A percentile compares a stretch with the other conserved stretches of the same genome.
phyloP scores from a whole-genome alignment of 495 filamentous ascomycete species.

The Aspergillus ostianus region DNA sequence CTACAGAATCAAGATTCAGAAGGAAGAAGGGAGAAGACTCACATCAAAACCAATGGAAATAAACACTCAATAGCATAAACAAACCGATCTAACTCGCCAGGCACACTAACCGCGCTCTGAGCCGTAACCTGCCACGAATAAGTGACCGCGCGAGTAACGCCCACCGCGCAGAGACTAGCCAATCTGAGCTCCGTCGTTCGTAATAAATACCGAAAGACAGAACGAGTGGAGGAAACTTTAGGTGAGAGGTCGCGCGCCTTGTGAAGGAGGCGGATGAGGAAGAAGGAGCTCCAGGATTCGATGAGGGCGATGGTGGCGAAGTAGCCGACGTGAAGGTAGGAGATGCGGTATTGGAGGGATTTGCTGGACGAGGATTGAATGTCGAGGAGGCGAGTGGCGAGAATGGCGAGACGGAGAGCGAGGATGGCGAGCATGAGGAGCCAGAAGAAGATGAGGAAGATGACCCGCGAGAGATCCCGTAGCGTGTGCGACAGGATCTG shows the following conservation, averaged over 20 bases:
- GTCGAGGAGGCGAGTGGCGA: slow-evolving; percentile 22
- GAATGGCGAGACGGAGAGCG: slow-evolving; percentile 26
- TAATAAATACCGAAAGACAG: slow-evolving; percentile 31
- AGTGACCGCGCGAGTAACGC: slow-evolving; percentile 32
- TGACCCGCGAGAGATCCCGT: slow-evolving; percentile 9
- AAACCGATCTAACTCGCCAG: slow-evolving; percentile 36
- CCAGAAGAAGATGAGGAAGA: slow-evolving; percentile 34
- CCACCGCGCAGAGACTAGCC: slow-evolving; percentile 29
- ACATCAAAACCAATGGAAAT: slow-evolving; percentile 37
- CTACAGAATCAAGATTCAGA: not conserved
- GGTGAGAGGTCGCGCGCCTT: slow-evolving; percentile 24
- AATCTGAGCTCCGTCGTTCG: slow-evolving; percentile 39
- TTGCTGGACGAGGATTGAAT: not conserved
- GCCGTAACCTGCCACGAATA: slow-evolving; percentile 33
- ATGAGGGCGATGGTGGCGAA: slow-evolving; percentile 33
- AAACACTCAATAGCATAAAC: slow-evolving; percentile 35
- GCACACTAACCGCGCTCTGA: slow-evolving; percentile 27
- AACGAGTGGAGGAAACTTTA: slow-evolving; percentile 11
- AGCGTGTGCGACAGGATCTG: slow-evolving; percentile 32
- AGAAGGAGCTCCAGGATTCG: slow-evolving; percentile 30
- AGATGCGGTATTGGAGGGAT: slow-evolving; percentile 19
- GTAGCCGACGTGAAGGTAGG: slow-evolving; percentile 35
- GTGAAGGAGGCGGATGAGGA: slow-evolving; percentile 25
- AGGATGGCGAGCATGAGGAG: slow-evolving; percentile 21
- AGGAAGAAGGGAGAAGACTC: slow-evolving; percentile 10